Evolutionary conservation across 306 rosid genomes (phyloP).

Genomic region (Rosa chinensis): DNA sequence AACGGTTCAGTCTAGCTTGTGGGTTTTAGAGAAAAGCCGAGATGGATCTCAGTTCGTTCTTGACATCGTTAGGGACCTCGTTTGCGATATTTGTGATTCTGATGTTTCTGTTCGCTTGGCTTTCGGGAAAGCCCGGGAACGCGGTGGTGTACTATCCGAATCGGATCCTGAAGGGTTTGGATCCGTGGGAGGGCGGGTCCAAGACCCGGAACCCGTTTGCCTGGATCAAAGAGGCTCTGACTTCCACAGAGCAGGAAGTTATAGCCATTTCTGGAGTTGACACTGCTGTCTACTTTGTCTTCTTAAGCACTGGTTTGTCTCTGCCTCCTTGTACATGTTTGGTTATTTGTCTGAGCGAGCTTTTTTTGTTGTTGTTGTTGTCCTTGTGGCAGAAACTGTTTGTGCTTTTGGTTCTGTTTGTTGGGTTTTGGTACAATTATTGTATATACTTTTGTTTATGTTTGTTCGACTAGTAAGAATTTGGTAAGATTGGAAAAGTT

Average conservation of each 20-base stretch:
- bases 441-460: not conserved
- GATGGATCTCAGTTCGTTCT: constrained; percentile 81
- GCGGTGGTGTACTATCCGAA: constrained; percentile 88
- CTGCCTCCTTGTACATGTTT: not conserved
- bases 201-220: constrained; percentile 66
- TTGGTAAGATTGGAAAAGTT: not conserved
- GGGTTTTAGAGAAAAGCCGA: constrained; percentile 22
- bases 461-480: not conserved
- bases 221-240: constrained; percentile 71
- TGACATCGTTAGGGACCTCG: constrained; percentile 87
- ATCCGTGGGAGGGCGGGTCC: constrained; percentile 48
- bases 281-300: constrained; percentile 91
- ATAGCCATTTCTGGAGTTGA: constrained; percentile 80
- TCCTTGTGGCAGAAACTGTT: not conserved
- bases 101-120: constrained; percentile 62
- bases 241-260: constrained; percentile 68
- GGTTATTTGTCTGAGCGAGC: not conserved
- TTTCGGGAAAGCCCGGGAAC: constrained; percentile 67
- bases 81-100: constrained; percentile 65
- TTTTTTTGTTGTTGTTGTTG: not conserved
- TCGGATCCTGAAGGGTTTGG: constrained; percentile 74
- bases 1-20: not conserved
- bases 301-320: constrained; percentile 59
- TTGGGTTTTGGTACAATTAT: not conserved
- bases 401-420: not conserved